Evolutionary conservation across 2,329 filamentous ascomycete species (phyloP).

Genomic region (Colletotrichum lindemuthianum): DNA sequence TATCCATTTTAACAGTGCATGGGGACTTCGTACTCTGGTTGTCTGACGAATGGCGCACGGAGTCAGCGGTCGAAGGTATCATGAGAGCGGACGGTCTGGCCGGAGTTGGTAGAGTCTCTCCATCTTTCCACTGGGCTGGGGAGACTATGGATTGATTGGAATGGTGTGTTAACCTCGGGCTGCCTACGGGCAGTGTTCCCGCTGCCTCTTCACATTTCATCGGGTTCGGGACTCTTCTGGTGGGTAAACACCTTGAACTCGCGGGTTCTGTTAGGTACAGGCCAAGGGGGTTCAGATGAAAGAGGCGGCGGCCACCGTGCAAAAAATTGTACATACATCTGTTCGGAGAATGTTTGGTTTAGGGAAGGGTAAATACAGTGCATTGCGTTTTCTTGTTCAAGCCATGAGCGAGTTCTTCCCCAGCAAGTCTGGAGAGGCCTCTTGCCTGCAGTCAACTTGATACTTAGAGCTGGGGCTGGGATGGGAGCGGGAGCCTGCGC

Average conservation of each 20-base stretch:
- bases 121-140: slow-evolving; percentile 30
- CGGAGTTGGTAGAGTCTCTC: slow-evolving; percentile 45
- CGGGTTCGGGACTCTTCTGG: not conserved
- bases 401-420: not conserved
- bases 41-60: slow-evolving; percentile 54
- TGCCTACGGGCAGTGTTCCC: slow-evolving; percentile 5
- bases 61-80: slow-evolving; percentile 49
- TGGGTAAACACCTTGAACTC: too few relatives aligned
- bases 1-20: slow-evolving; percentile 32
- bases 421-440: not conserved
- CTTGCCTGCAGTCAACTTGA: not conserved
- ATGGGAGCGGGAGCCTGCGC: too few relatives aligned
- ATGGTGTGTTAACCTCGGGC: slow-evolving; percentile 13
- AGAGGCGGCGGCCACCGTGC: slow-evolving; percentile 38
- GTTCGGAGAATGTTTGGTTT: slow-evolving; percentile 47
- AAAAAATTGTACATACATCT: slow-evolving; percentile 55
- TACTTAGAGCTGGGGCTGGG: too few relatives aligned
- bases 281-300: slow-evolving; percentile 6
- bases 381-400: slow-evolving; percentile 36
- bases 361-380: slow-evolving; percentile 43
- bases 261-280: too few relatives aligned
- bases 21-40: slow-evolving; percentile 32
- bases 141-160: slow-evolving; percentile 18
- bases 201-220: slow-evolving; percentile 9
- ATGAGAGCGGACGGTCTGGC: slow-evolving; percentile 48